phyloP scores from a whole-genome alignment of 257 asterid genomes.

The Cinchona pubescens region DNA sequence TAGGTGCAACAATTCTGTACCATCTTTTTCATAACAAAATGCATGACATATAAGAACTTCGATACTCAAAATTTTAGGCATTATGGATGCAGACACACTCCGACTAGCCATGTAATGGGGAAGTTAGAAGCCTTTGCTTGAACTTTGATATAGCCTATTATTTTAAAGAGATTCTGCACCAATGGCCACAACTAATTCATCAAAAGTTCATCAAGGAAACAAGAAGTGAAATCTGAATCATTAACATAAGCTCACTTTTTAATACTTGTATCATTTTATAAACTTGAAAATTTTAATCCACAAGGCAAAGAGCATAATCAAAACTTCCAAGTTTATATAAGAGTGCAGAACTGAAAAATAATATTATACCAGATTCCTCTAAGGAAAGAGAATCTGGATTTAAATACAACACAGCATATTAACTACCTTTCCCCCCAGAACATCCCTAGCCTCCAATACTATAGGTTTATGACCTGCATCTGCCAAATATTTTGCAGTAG shows the following conservation, averaged over 20 bases:
- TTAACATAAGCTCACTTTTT: background rate
- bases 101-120: background rate
- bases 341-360: background rate
- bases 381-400: background rate
- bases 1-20: background rate
- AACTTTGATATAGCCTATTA: background rate
- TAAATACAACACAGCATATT: slow-evolving; percentile 2
- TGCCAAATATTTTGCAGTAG: slow-evolving; percentile 94
- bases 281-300: too few species aligned
- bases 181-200: background rate
- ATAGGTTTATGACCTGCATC: slow-evolving; percentile 98
- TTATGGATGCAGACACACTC: background rate
- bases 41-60: background rate
- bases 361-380: background rate
- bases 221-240: background rate
- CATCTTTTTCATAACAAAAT: background rate
- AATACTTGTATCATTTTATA: background rate
- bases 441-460: slow-evolving; percentile 91
- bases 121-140: background rate
- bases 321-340: background rate
- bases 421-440: slow-evolving; percentile 87
- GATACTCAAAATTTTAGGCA: background rate
- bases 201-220: background rate
- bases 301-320: background rate
- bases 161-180: background rate